Evolutionary conservation across 441 rosid genomes (phyloP).

Genomic region (Populus hybrid): DNA sequence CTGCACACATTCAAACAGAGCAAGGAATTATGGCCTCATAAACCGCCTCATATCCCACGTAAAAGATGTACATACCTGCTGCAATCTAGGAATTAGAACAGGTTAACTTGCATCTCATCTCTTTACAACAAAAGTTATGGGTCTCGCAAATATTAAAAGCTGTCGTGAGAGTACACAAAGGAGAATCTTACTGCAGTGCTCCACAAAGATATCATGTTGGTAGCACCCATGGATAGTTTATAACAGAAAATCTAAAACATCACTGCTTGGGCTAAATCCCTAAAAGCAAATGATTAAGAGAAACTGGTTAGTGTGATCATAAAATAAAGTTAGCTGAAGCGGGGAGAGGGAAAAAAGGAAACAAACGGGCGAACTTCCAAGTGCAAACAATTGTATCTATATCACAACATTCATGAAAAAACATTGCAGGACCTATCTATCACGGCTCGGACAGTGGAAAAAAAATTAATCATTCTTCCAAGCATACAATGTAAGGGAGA

Average conservation of each 20-base stretch:
- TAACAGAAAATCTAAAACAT: slow-evolving; percentile 2
- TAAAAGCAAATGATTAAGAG: slow-evolving; percentile 2
- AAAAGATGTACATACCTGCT: slow-evolving; percentile 4
- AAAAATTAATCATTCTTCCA: slow-evolving; percentile 67
- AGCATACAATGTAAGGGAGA: slow-evolving; percentile 73
- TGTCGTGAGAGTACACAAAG: slow-evolving; percentile 1
- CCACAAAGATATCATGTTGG: not conserved
- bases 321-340: not conserved
- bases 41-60: not conserved
- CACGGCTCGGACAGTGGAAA: slow-evolving; percentile 20
- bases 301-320: not conserved
- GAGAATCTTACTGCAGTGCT: slow-evolving; percentile 15
- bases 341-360: not conserved
- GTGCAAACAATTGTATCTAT: slow-evolving; percentile 26
- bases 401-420: slow-evolving; percentile 22
- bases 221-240: slow-evolving; percentile 1
- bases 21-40: not conserved
- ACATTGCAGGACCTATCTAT: slow-evolving; percentile 21
- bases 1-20: not conserved
- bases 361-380: slow-evolving; percentile 18
- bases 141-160: slow-evolving; percentile 5
- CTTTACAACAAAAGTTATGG: not conserved
- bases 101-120: not conserved
- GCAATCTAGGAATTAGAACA: slow-evolving; percentile 1
- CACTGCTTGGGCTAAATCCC: not conserved